A percentile compares a stretch with the other conserved stretches of the same genome.
Conservation (phyloP, 2,329 filamentous ascomycete species). For the Monosporascus sp. region DNA sequence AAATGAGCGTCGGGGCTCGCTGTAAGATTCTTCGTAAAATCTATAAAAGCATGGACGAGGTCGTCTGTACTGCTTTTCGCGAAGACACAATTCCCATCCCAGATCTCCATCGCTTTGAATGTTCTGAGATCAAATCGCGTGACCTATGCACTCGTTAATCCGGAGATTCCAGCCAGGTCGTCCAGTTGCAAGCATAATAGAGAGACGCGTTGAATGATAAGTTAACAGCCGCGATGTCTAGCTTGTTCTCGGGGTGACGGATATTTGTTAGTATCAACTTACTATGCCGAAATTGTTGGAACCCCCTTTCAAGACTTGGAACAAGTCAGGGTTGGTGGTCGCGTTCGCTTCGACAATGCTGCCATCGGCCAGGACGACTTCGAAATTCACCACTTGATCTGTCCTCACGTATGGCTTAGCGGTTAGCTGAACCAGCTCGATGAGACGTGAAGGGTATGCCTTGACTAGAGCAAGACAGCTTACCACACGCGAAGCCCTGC, state of each 20-base stretch:
- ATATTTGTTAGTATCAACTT: conserved; percentile 21
- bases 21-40: background rate
- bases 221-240: background rate
- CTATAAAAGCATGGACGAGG: background rate
- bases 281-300: conserved; percentile 32
- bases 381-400: conserved; percentile 24
- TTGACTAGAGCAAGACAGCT: background rate
- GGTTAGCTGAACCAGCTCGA: background rate
- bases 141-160: background rate
- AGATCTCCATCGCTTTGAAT: background rate
- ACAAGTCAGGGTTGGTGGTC: conserved; percentile 27
- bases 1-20: background rate
- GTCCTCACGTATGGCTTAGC: background rate
- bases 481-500: background rate
- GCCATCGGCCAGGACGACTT: conserved; percentile 38
- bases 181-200: background rate
- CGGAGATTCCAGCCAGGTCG: background rate
- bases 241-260: background rate
- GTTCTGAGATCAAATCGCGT: background rate
- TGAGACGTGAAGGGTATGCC: background rate
- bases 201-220: background rate
- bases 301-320: conserved; percentile 32
- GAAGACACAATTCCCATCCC: background rate
- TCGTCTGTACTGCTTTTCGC: background rate
- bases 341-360: conserved; percentile 32